These are phyloP conservation scores for Funneliformis mosseae DNA, from an alignment of 192 early-diverging fungal species.

Conservation along the genomic window DNA sequence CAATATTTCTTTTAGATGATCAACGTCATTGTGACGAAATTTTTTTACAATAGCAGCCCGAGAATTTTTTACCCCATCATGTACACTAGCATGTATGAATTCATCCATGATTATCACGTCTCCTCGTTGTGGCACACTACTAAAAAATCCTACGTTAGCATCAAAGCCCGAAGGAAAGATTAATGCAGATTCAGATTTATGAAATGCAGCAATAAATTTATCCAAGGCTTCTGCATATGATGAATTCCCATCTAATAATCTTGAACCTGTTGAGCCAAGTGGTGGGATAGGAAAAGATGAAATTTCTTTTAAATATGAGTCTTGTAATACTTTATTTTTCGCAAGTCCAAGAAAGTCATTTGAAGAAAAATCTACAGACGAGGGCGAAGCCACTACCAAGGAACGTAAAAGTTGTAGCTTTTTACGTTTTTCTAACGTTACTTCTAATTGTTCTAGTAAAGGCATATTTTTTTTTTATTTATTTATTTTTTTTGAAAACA, in stretches of 20 bases:
- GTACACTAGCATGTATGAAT: slow-evolving; percentile 79
- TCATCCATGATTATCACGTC: slow-evolving; percentile 74
- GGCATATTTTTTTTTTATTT: background rate
- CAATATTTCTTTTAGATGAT: slow-evolving; percentile 51
- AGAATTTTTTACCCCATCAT: slow-evolving; percentile 73
- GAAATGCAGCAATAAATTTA: slow-evolving; percentile 60
- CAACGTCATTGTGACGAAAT: slow-evolving; percentile 71
- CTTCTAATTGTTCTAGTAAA: slow-evolving; percentile 38
- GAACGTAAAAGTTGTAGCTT: slow-evolving; percentile 41
- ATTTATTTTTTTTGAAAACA: too few species aligned
- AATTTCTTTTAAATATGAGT: slow-evolving; percentile 49
- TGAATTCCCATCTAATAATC: slow-evolving; percentile 76
- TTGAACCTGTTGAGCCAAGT: slow-evolving; percentile 78
- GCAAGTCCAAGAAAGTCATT: slow-evolving; percentile 84
- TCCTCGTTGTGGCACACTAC: slow-evolving; percentile 62
- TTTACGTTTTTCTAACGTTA: slow-evolving; percentile 39
- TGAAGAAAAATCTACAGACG: slow-evolving; percentile 70
- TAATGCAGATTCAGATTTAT: slow-evolving; percentile 59
- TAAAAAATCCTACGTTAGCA: slow-evolving; percentile 75
- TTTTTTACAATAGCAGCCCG: slow-evolving; percentile 44
- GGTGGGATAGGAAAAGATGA: slow-evolving; percentile 43
- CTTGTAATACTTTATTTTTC: slow-evolving; percentile 47
- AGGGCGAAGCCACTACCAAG: slow-evolving; percentile 48
- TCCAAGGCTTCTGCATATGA: slow-evolving; percentile 65
- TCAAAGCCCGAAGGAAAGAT: slow-evolving; percentile 89